phyloP scores from a whole-genome alignment of 139 green algal genomes.

The Chlamydomonas sphaeroides region DNA sequence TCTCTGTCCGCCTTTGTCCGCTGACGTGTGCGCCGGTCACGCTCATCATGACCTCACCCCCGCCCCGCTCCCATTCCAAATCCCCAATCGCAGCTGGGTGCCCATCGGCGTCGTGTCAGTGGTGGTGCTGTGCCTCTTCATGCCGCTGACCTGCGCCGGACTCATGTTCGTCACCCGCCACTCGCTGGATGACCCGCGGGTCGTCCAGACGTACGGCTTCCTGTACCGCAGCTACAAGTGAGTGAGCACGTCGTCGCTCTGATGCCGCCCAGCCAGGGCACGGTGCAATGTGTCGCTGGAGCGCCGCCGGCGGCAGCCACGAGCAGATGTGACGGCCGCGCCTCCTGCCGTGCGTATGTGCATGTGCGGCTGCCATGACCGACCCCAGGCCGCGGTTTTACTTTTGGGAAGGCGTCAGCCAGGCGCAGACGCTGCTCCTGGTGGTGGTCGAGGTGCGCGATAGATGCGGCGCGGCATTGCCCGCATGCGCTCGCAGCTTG shows the following conservation, averaged over 20 bases:
- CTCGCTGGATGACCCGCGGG: not conserved
- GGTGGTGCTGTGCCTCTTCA: slow-evolving; percentile 10
- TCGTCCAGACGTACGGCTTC: slow-evolving; percentile 23
- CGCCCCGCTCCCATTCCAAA: too few species aligned
- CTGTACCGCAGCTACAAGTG: slow-evolving; percentile 19
- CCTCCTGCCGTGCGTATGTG: not conserved
- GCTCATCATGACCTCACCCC: too few species aligned
- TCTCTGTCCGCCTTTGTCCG: too few species aligned
- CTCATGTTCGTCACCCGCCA: not conserved
- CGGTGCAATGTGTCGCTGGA: too few species aligned
- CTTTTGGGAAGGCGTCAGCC: slow-evolving; percentile 1
- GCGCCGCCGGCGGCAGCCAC: too few species aligned
- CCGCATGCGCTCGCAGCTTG: too few species aligned
- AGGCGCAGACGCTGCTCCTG: slow-evolving; percentile 15
- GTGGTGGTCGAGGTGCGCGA: slow-evolving; percentile 8
- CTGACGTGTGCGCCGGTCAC: too few species aligned
- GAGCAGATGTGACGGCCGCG: too few species aligned
- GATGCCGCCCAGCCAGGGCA: too few species aligned
- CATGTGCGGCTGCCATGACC: not conserved
- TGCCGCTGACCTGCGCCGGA: not conserved
- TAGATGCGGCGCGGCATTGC: too few species aligned
- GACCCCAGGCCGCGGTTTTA: not conserved
- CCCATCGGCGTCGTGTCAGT: slow-evolving; percentile 8
- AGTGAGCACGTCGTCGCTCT: too few species aligned
- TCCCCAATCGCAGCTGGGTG: not conserved